These are phyloP conservation scores for Clonostachys rosea DNA, from an alignment of 2,329 filamentous ascomycete genomes.

Conservation along the genomic window DNA sequence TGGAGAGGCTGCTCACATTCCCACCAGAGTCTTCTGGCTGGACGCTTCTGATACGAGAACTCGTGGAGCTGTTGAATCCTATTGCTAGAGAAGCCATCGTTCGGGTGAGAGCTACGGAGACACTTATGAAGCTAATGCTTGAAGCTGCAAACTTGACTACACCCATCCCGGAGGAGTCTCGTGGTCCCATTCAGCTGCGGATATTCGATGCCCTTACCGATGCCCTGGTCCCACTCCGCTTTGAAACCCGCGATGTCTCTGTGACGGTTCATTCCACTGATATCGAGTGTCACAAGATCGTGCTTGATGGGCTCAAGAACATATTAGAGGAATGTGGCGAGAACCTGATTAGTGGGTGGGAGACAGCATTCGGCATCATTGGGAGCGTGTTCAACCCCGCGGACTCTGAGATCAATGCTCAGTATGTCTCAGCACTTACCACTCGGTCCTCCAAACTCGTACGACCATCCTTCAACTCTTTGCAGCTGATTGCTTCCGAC, in stretches of 20 bases:
- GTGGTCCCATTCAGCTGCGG: slow-evolving; percentile 64
- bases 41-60: slow-evolving; percentile 56
- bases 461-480: slow-evolving; percentile 79
- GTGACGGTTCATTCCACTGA: slow-evolving; percentile 60
- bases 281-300: slow-evolving; percentile 73
- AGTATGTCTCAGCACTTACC: slow-evolving; percentile 28
- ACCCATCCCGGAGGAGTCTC: slow-evolving; percentile 40
- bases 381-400: slow-evolving; percentile 67
- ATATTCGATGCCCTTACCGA: slow-evolving; percentile 63
- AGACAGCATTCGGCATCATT: slow-evolving; percentile 79
- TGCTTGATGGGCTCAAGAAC: slow-evolving; percentile 74
- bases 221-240: slow-evolving; percentile 52
- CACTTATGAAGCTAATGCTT: slow-evolving; percentile 52
- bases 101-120: slow-evolving; percentile 57
- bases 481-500: slow-evolving; percentile 92
- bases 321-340: slow-evolving; percentile 89
- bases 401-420: slow-evolving; percentile 20
- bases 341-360: slow-evolving; percentile 77
- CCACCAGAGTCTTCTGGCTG: slow-evolving; percentile 70
- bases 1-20: slow-evolving; percentile 67
- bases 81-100: slow-evolving; percentile 43
- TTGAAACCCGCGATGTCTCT: slow-evolving; percentile 40
- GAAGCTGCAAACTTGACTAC: slow-evolving; percentile 54
- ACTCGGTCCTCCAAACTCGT: slow-evolving; percentile 71
- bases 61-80: slow-evolving; percentile 46